Percentiles rank a stretch among this genome's conserved stretches.
Conservation (phyloP, 768 basidiomycete species). For the Russula dissimulans region DNA sequence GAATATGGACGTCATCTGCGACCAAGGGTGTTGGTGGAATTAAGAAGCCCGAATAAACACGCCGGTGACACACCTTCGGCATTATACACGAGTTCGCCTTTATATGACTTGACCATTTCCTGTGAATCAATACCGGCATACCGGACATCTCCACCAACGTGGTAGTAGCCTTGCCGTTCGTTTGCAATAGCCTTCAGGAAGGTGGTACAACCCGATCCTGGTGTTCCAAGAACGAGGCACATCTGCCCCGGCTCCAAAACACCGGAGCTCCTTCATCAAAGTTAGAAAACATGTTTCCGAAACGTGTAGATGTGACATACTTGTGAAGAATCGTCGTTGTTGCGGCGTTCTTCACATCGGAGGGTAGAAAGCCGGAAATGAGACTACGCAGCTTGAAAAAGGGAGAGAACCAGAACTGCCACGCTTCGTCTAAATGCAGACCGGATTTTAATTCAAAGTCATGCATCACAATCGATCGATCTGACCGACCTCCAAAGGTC, state of each 20-base stretch:
- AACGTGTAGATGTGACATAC: background rate
- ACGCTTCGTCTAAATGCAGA: conserved; percentile 12
- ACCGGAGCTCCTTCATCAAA: conserved; percentile 65
- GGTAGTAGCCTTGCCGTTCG: conserved; percentile 53
- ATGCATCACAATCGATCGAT: background rate
- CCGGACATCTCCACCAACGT: conserved; percentile 59
- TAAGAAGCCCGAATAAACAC: background rate
- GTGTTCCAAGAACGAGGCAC: conserved; percentile 29
- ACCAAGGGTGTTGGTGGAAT: conserved; percentile 7
- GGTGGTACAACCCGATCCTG: conserved; percentile 66
- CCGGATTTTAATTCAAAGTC: background rate
- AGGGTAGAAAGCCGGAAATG: conserved; percentile 1
- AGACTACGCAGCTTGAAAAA: conserved; percentile 1
- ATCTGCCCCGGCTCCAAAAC: conserved; percentile 18
- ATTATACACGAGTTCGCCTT: conserved; percentile 75
- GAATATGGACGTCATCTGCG: conserved; percentile 73
- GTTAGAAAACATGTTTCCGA: conserved; percentile 33
- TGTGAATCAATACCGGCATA: conserved; percentile 74
- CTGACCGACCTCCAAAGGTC: conserved; percentile 49
- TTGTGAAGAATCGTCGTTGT: conserved; percentile 16
- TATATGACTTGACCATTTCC: conserved; percentile 73
- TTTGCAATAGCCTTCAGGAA: conserved; percentile 83
- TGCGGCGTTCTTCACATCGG: background rate
- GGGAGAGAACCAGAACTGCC: conserved; percentile 19
- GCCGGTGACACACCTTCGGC: conserved; percentile 45